Base-by-base conservation (phyloP, 306 rosid genomes). In the Fragaria ananassa region DNA sequence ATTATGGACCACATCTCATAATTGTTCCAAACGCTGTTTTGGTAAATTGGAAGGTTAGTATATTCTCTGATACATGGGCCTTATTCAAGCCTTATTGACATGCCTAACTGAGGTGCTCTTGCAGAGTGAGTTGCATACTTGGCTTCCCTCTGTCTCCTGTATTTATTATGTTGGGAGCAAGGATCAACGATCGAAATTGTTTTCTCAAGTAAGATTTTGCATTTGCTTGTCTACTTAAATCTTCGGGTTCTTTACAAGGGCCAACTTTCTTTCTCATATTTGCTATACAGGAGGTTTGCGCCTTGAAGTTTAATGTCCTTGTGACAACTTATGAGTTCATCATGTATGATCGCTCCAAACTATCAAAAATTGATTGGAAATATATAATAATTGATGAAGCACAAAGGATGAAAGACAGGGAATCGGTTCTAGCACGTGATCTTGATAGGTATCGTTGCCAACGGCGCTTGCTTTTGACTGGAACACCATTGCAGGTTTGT, bases 311-410 rank as follows among this genome's bases (percentile, higher is more conserved):
- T 79, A 96, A 96, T 86, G 97, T 96, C 83, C 96, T 96, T 60
- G 99, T 96, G 88, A 96, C 99, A 46, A 96, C 99, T 76, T 96
- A 96, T 75, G 99, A 96, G 90, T 96, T 96, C 86, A 96, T 96
- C 88, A 96, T 96, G 99, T 96, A 92, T 80, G 99, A 96, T 79
- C 99, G 99, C 61, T 81, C 99, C 54, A 96, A 92, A 79, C 93
- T 96, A 70, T 96, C 99, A 18, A 96, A 91, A 86, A 75, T 96
- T 79, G 98, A 92, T 77, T 96, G 99, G 99, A 96, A 93, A 82
- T 96, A 96, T 82, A 93, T 96, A 72, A 68, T 96, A 84, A 96
- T 96, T 87, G 99, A 96, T 80, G 99, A 96, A 83, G 99, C 99
- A 74, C 99, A 96, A 68, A 85, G 99, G 86, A 96, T 96, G 99